Evolutionary conservation across 2,329 filamentous ascomycete species (phyloP).

Genomic region (Epicoccum sorghinum): DNA sequence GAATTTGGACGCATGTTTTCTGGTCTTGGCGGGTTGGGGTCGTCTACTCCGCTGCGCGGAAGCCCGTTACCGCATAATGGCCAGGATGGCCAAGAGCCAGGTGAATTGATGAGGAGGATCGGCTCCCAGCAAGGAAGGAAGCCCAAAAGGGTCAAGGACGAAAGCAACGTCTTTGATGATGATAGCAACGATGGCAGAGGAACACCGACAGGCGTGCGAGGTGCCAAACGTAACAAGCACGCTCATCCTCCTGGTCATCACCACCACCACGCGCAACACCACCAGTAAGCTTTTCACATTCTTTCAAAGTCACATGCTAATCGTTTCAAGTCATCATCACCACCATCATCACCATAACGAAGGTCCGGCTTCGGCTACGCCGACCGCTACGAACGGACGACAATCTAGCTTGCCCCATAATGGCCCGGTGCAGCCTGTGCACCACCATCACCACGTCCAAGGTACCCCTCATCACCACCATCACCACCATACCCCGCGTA

Average conservation of each 20-base stretch:
- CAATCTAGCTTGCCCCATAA: slow-evolving; percentile 39
- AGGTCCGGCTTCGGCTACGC: slow-evolving; percentile 33
- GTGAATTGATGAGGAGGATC: slow-evolving; percentile 42
- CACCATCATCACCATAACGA: slow-evolving; percentile 64
- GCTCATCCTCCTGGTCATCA: slow-evolving; percentile 59
- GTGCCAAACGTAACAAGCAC: slow-evolving; percentile 66
- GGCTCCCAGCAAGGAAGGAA: slow-evolving; percentile 48
- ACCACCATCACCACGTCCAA: slow-evolving; percentile 50
- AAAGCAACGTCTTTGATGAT: slow-evolving; percentile 68
- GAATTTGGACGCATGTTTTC: slow-evolving; percentile 96
- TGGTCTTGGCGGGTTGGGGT: slow-evolving; percentile 77
- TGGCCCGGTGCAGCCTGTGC: slow-evolving; percentile 34
- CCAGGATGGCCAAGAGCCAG: slow-evolving; percentile 37
- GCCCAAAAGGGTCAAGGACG: slow-evolving; percentile 73
- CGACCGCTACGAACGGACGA: slow-evolving; percentile 30
- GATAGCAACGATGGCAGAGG: slow-evolving; percentile 69
- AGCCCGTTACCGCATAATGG: slow-evolving; percentile 54
- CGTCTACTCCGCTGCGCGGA: slow-evolving; percentile 59
- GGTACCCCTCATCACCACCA: slow-evolving; percentile 43
- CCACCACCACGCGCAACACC: slow-evolving; percentile 61
- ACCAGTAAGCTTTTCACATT: slow-evolving; percentile 53
- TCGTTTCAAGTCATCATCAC: slow-evolving; percentile 57
- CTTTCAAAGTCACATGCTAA: no score
- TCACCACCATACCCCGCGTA: slow-evolving; percentile 37
- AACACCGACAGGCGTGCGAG: slow-evolving; percentile 68